A percentile compares a stretch with the other conserved stretches of the same genome.
Evolutionary conservation across 495 filamentous ascomycete species (phyloP).

Genomic region (Cryomyces antarcticus): DNA sequence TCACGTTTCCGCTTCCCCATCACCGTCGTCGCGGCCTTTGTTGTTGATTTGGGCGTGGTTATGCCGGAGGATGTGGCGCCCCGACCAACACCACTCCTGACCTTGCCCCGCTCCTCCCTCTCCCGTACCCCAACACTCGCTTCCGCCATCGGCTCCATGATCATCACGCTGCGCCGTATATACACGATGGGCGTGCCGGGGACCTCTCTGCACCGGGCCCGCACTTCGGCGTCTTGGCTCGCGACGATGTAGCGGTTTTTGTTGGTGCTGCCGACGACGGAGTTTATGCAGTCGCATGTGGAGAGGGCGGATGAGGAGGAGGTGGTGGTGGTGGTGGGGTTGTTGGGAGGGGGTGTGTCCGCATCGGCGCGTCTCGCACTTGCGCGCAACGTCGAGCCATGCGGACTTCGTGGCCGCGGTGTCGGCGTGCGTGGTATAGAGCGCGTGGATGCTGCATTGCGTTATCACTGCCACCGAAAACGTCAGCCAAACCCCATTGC

Average conservation of each 20-base stretch:
- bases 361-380: constrained; percentile 59
- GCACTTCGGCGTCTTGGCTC: constrained; percentile 40
- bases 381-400: neutral
- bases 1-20: constrained; percentile 26
- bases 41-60: neutral
- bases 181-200: constrained; percentile 67
- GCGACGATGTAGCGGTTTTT: constrained; percentile 84
- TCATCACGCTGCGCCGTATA: constrained; percentile 70
- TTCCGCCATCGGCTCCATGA: constrained; percentile 69
- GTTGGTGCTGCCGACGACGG: constrained; percentile 54
- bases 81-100: constrained; percentile 37
- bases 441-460: constrained; percentile 38
- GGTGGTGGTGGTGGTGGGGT: constrained; percentile 36
- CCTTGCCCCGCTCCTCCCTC: constrained; percentile 53
- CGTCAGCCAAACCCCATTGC: neutral
- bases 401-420: neutral
- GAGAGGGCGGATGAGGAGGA: no score
- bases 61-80: neutral
- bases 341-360: constrained; percentile 63
- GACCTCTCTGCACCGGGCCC: constrained; percentile 32
- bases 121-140: constrained; percentile 39
- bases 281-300: constrained; percentile 45
- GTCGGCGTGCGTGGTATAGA: constrained; percentile 30
- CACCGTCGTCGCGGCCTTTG: neutral
- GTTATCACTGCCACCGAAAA: constrained; percentile 20